These are phyloP conservation scores for Cercis canadensis DNA, from an alignment of 306 rosid genomes.

Conservation along the genomic window DNA sequence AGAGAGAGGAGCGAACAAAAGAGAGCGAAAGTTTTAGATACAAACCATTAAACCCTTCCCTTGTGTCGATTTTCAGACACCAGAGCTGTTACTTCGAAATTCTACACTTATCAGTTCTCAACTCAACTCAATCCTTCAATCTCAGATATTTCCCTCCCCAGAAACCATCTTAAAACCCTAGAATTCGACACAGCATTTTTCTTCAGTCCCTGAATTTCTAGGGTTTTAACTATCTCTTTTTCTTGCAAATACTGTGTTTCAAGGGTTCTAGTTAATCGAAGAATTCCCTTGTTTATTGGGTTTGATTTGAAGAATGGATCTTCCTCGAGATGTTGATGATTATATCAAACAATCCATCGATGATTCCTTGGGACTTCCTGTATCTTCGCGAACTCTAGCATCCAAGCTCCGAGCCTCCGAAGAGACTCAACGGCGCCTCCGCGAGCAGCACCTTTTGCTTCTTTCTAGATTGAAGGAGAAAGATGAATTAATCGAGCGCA, in stretches of 20 bases:
- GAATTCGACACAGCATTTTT: not conserved
- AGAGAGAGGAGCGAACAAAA: not conserved
- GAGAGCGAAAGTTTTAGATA: not conserved
- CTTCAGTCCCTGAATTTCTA: not conserved
- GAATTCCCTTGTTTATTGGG: too few relatives aligned
- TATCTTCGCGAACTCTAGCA: constrained; percentile 54
- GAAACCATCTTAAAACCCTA: not conserved
- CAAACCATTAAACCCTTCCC: not conserved
- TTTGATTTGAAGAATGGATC: constrained; percentile 56
- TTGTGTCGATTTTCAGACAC: constrained; percentile 13
- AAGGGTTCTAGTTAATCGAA: constrained; percentile 34
- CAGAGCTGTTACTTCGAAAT: not conserved
- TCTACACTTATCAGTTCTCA: not conserved
- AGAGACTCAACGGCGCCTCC: constrained; percentile 64
- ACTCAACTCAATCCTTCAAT: not conserved
- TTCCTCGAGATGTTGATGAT: constrained; percentile 57
- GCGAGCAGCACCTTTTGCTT: constrained; percentile 44
- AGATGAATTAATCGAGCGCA: constrained; percentile 58
- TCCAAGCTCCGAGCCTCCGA: constrained; percentile 69
- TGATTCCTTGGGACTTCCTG: constrained; percentile 61
- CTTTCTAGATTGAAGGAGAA: constrained; percentile 67
- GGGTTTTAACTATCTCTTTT: not conserved
- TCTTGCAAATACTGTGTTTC: constrained; percentile 9
- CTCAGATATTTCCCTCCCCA: not conserved
- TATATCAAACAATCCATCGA: constrained; percentile 71